Conservation (phyloP, 106 monocot species). For the Phalaenopsis aphrodite region DNA sequence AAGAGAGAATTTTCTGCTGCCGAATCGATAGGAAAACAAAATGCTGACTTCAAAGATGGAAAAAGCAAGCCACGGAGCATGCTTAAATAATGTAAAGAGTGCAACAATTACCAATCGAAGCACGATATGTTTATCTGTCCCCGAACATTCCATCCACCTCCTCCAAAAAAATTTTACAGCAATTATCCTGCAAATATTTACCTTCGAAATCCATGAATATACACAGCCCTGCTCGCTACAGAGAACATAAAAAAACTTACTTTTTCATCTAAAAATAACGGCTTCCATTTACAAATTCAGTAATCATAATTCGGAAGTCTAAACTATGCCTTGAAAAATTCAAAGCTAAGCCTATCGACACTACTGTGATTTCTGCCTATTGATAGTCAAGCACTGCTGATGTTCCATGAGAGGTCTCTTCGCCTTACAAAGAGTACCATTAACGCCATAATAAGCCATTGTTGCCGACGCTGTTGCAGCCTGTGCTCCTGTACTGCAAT, state of each 20-base stretch:
- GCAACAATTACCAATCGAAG: too few relatives aligned
- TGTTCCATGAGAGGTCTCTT: not conserved
- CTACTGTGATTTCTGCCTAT: conserved; percentile 5
- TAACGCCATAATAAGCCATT: not conserved
- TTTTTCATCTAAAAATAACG: not conserved
- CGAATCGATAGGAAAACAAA: too few relatives aligned
- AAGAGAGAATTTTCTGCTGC: too few relatives aligned
- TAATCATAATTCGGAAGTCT: not conserved
- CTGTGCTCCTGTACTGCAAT: not conserved
- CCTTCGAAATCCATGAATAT: not conserved
- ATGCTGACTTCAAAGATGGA: too few relatives aligned
- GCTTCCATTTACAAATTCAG: not conserved
- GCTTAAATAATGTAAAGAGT: too few relatives aligned
- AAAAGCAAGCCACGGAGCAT: too few relatives aligned
- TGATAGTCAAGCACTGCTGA: not conserved
- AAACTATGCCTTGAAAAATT: not conserved
- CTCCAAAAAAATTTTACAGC: too few relatives aligned
- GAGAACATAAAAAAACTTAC: not conserved
- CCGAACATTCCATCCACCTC: too few relatives aligned
- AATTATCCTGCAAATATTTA: too few relatives aligned
- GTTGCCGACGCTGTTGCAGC: not conserved
- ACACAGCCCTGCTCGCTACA: not conserved
- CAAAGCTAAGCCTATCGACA: too few relatives aligned
- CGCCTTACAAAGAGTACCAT: not conserved
- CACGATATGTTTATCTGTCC: too few relatives aligned